Conservation (phyloP, 257 asterid genomes). For the Verbena officinalis region DNA sequence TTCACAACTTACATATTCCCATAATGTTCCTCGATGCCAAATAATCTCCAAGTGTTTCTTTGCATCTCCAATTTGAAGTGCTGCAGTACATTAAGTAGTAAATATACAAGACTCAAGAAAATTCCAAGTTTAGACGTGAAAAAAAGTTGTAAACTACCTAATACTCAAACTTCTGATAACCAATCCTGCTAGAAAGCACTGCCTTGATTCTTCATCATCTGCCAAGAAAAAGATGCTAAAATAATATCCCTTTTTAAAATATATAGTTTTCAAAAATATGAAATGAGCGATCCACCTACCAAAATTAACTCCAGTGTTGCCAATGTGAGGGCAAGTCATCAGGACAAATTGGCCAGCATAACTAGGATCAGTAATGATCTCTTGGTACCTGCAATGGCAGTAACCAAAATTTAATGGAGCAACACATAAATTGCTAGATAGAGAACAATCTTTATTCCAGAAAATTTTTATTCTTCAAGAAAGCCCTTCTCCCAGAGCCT, state of each 20-base stretch:
- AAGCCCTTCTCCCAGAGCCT: neutral
- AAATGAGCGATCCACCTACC: constrained; percentile 49
- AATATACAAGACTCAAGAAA: constrained; percentile 18
- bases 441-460: neutral
- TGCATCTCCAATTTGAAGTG: constrained; percentile 91
- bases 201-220: constrained; percentile 88
- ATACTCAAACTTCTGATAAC: constrained; percentile 90
- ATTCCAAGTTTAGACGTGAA: neutral
- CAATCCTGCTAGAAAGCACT: constrained; percentile 87
- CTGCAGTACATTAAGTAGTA: constrained; percentile 42
- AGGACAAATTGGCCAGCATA: constrained; percentile 96
- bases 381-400: constrained; percentile 72
- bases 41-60: constrained; percentile 77
- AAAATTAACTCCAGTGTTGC: constrained; percentile 89
- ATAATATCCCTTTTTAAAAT: constrained; percentile 25
- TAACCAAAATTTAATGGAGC: constrained; percentile 5
- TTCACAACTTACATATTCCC: constrained; percentile 81
- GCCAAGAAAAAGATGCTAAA: constrained; percentile 28
- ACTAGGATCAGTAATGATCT: constrained; percentile 95
- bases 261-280: constrained; percentile 3
- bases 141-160: constrained; percentile 45
- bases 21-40: constrained; percentile 85
- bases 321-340: constrained; percentile 97
- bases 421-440: constrained; percentile 2
- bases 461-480: neutral